phyloP scores from a whole-genome alignment of 208 protist species.

The Leishmania martiniquensis region DNA sequence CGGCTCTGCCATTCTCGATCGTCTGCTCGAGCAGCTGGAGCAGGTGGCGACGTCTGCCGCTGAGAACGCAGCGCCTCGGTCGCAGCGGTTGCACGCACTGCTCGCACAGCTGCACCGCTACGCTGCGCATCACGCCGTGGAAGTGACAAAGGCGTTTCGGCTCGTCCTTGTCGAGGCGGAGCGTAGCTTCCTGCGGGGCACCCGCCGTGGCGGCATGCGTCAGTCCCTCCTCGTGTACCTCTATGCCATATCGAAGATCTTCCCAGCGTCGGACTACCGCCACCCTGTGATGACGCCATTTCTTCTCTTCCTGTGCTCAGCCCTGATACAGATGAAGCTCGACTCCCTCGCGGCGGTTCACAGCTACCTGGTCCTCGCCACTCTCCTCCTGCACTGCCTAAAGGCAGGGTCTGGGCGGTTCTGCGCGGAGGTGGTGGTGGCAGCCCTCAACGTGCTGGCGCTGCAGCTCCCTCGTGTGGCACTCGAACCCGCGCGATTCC shows the following conservation, averaged over 20 bases:
- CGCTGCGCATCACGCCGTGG: slow-evolving; percentile 49
- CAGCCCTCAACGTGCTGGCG: slow-evolving; percentile 71
- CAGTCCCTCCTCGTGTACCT: slow-evolving; percentile 59
- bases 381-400: slow-evolving; percentile 44
- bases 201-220: slow-evolving; percentile 33
- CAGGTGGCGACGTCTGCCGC: slow-evolving; percentile 19
- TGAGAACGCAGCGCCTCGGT: slow-evolving; percentile 2
- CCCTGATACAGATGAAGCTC: slow-evolving; percentile 66
- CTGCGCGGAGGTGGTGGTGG: slow-evolving; percentile 64
- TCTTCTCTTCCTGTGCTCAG: slow-evolving; percentile 69
- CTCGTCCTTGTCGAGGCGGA: slow-evolving; percentile 81
- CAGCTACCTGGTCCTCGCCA: slow-evolving; percentile 48
- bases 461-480: slow-evolving; percentile 61
- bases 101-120: slow-evolving; percentile 58
- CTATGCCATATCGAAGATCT: slow-evolving; percentile 67
- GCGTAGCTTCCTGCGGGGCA: slow-evolving; percentile 49
- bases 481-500: slow-evolving; percentile 63
- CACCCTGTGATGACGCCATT: slow-evolving; percentile 82
- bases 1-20: slow-evolving; percentile 43
- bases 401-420: slow-evolving; percentile 51
- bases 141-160: slow-evolving; percentile 71
- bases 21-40: slow-evolving; percentile 50
- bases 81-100: slow-evolving; percentile 38
- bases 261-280: slow-evolving; percentile 79
- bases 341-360: slow-evolving; percentile 53